These are phyloP conservation scores for Cryphonectria japonica DNA, from an alignment of 2,329 filamentous ascomycete species.

Conservation along the genomic window DNA sequence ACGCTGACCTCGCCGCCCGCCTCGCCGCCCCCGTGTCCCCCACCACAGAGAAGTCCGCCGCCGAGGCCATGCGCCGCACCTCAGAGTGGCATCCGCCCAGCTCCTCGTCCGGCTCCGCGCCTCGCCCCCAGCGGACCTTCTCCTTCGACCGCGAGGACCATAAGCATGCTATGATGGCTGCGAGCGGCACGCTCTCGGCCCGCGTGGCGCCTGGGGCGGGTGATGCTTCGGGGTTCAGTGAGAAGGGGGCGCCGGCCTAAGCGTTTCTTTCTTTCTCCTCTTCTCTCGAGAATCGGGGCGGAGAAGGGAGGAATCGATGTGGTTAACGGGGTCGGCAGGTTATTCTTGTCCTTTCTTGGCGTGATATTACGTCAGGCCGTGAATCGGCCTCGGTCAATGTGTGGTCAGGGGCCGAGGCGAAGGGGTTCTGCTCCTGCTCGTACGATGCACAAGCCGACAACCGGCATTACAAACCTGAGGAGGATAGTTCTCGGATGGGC, in stretches of 20 bases:
- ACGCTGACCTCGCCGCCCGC: constrained; percentile 31
- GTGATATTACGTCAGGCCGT: neutral
- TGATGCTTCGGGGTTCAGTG: neutral
- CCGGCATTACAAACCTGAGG: neutral
- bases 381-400: neutral
- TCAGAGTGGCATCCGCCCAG: constrained; percentile 51
- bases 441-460: neutral
- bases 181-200: constrained; percentile 30
- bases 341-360: neutral
- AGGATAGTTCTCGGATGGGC: neutral
- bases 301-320: neutral
- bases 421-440: neutral
- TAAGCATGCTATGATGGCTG: constrained; percentile 55
- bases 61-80: constrained; percentile 41
- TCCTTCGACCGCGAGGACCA: constrained; percentile 59
- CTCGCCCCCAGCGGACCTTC: constrained; percentile 54
- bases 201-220: constrained; percentile 25
- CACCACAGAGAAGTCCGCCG: constrained; percentile 28
- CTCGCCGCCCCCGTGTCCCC: constrained; percentile 31
- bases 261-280: neutral
- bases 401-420: neutral
- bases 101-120: neutral
- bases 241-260: neutral
- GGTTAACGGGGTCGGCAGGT: neutral
- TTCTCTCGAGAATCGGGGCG: neutral